Percentiles rank a stretch among this genome's conserved stretches.
Evolutionary conservation across 2,329 filamentous ascomycete species (phyloP).

Genomic region (Pseudodiploospora longispora): DNA sequence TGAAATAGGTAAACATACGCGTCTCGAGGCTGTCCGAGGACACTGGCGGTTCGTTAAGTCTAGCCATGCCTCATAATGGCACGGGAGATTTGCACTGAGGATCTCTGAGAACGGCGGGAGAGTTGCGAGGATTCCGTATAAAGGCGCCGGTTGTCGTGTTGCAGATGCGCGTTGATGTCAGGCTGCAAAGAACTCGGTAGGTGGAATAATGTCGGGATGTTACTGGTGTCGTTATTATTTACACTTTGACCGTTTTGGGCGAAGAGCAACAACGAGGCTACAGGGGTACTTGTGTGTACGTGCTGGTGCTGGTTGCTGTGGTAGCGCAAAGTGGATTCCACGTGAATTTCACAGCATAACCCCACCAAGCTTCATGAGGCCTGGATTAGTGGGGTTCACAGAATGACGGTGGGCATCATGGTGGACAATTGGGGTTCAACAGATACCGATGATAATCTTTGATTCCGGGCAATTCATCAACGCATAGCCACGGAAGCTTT

Average conservation of each 20-base stretch:
- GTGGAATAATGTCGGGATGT: conserved; percentile 11
- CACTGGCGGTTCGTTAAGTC: conserved; percentile 67
- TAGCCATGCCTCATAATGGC: conserved; percentile 56
- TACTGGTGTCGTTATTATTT: conserved; percentile 26
- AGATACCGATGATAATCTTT: no score
- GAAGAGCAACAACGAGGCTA: conserved; percentile 12
- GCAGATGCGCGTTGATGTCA: background rate
- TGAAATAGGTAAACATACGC: conserved; percentile 41
- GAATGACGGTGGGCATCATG: background rate
- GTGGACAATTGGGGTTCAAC: no score
- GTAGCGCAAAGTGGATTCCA: conserved; percentile 7
- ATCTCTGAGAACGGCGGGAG: no score
- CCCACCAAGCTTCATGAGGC: background rate
- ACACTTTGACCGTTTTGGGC: conserved; percentile 20
- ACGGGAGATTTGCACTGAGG: no score
- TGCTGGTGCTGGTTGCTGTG: conserved; percentile 21
- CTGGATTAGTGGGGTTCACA: no score
- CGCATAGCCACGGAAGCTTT: background rate
- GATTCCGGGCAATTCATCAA: background rate
- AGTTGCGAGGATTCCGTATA: no score
- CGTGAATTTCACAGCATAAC: conserved; percentile 2
- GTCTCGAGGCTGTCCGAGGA: conserved; percentile 64
- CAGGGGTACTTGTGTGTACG: background rate
- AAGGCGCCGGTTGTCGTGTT: background rate
- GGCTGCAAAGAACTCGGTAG: background rate